These are phyloP conservation scores for Alternaria metachromatica DNA, from an alignment of 2,329 filamentous ascomycete genomes.

Conservation along the genomic window DNA sequence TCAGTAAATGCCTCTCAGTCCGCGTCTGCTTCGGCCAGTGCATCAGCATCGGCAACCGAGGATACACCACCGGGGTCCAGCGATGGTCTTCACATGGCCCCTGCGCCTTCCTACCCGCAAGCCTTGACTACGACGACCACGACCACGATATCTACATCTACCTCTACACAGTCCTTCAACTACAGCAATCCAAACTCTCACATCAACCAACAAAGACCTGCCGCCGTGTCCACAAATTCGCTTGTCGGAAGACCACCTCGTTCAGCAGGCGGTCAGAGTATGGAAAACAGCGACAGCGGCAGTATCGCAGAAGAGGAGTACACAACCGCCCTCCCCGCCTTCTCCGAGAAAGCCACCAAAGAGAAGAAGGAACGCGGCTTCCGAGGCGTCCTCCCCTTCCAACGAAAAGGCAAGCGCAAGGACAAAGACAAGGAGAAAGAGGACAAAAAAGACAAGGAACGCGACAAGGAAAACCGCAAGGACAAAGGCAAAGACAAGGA, in stretches of 20 bases:
- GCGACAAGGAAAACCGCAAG: slow-evolving; percentile 22
- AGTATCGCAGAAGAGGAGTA: slow-evolving; percentile 46
- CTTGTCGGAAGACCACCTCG: slow-evolving; percentile 32
- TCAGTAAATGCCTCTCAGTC: slow-evolving; percentile 35
- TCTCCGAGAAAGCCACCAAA: slow-evolving; percentile 42
- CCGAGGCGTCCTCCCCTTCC: slow-evolving; percentile 47
- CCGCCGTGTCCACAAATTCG: slow-evolving; percentile 27
- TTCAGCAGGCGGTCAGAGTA: slow-evolving; percentile 32
- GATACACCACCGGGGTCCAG: slow-evolving; percentile 47
- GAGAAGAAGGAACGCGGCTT: slow-evolving; percentile 50
- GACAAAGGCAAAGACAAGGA: slow-evolving; percentile 26
- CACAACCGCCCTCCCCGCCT: slow-evolving; percentile 46
- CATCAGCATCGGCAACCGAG: slow-evolving; percentile 42
- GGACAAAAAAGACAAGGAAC: slow-evolving; percentile 24
- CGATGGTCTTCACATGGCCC: slow-evolving; percentile 46
- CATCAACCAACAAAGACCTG: slow-evolving; percentile 30
- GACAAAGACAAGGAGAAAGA: slow-evolving; percentile 38
- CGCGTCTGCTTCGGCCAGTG: slow-evolving; percentile 39
- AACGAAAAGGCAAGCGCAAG: slow-evolving; percentile 44
- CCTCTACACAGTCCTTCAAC: slow-evolving; percentile 20
- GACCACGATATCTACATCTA: slow-evolving; percentile 20
- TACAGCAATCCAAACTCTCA: slow-evolving; percentile 35
- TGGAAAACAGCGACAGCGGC: slow-evolving; percentile 46
- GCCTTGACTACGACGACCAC: slow-evolving; percentile 33
- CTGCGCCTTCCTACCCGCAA: slow-evolving; percentile 38